Evolutionary conservation across 768 basidiomycete species (phyloP).

Genomic region (Amanita molliuscula): DNA sequence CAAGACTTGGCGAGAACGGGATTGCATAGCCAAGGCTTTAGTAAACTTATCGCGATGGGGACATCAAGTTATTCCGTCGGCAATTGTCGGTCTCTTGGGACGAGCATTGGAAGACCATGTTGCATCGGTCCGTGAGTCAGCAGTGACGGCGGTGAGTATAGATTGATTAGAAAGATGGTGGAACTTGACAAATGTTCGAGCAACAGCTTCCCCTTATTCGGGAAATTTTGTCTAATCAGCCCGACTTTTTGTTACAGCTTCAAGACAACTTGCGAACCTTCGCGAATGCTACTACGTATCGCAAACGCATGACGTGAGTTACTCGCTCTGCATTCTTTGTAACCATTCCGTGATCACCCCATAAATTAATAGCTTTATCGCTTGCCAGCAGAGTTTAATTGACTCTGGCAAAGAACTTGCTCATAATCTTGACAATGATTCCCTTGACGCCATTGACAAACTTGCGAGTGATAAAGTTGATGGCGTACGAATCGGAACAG

Average conservation of each 20-base stretch:
- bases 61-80: slow-evolving; percentile 29
- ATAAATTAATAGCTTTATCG: slow-evolving; percentile 47
- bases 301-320: slow-evolving; percentile 66
- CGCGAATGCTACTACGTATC: slow-evolving; percentile 36
- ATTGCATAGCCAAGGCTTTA: slow-evolving; percentile 51
- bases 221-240: slow-evolving; percentile 25
- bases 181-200: background rate
- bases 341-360: background rate
- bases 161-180: background rate
- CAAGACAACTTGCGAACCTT: slow-evolving; percentile 31
- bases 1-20: slow-evolving; percentile 73
- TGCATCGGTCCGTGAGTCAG: slow-evolving; percentile 78
- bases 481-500: slow-evolving; percentile 79
- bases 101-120: slow-evolving; percentile 66
- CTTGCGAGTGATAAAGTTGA: slow-evolving; percentile 62
- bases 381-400: slow-evolving; percentile 59
- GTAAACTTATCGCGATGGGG: slow-evolving; percentile 34
- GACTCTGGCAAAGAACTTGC: slow-evolving; percentile 18
- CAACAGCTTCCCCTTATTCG: slow-evolving; percentile 41
- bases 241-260: slow-evolving; percentile 24
- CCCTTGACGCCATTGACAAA: slow-evolving; percentile 43
- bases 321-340: background rate
- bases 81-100: slow-evolving; percentile 43
- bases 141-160: slow-evolving; percentile 50
- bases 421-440: slow-evolving; percentile 31